Evolutionary conservation across 2,329 filamentous ascomycete species (phyloP), one percentile per base, ranked within the genome.

Genomic region (Ilyonectria sp.): DNA sequence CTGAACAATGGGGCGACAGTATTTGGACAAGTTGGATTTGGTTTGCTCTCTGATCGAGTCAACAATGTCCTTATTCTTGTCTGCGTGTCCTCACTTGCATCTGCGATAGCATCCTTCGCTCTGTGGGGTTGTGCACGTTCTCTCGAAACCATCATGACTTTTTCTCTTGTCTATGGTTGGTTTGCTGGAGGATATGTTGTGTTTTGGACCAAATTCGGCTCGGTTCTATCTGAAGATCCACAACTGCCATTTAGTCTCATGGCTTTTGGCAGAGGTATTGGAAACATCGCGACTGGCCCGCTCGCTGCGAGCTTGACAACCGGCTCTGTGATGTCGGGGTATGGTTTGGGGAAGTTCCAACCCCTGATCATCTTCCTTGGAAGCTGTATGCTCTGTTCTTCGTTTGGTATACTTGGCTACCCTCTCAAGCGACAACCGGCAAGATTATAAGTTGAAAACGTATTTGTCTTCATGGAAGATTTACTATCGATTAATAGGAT

Each of bases 81-180:
- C 1, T 75, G 73, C 9, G 29, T 71, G 1, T 87, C 86, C 0
- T 84, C 84, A 0, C 67, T 86, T 3, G 83, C 84, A 1, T 86
- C 87, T 0, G 83, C 83, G 0, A 60, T 87, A 0, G 83, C 85
- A 0, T 83, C 85, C 0, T 83, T 90, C 47, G 74, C 87, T 0
- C 77, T 90, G 31, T 90, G 89, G 88, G 88, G 87, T 0, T 74
- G 89, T 17, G 82, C 84, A 4, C 81, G 78, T 1, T 79, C 80
- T 1, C 77, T 84, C 8, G 82, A 80, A 1, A 74, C 85, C 2
- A 77, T 90, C 3, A 79, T 84, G 0, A 70, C 85, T 1, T 91
- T 90, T 71, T 82, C 85, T 5, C 75, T 89, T 3, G 77, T 83
- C 0, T 91, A 87, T 70, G 89, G 89, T 1, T 86, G 89, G 77